Conservation (phyloP, 176 grass and related monocot genomes). For the Oropetium thomaeum region DNA sequence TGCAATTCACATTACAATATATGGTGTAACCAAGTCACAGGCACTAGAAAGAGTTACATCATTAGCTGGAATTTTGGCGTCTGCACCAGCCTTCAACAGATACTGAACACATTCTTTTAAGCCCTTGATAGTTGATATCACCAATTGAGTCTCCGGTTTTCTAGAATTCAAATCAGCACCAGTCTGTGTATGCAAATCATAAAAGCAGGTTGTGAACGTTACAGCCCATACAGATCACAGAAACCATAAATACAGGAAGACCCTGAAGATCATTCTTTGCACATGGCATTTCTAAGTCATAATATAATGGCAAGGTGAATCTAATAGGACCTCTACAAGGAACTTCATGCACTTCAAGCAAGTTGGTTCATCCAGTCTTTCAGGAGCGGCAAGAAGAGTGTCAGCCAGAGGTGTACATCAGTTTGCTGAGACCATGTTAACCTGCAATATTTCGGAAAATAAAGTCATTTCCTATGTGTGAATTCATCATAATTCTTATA, state of each 20-base stretch:
- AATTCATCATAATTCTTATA: background rate
- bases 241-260: background rate
- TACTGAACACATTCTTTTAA: slow-evolving; percentile 34
- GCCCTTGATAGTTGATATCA: slow-evolving; percentile 27
- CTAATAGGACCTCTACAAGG: slow-evolving; percentile 24
- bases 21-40: background rate
- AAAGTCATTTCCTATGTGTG: background rate
- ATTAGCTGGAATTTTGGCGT: slow-evolving; percentile 34
- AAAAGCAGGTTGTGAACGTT: background rate
- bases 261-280: background rate
- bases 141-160: slow-evolving; percentile 35
- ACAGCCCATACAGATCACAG: background rate
- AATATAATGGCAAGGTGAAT: background rate
- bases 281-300: background rate
- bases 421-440: slow-evolving; percentile 16
- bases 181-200: slow-evolving; percentile 11
- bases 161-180: slow-evolving; percentile 41
- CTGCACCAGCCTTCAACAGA: slow-evolving; percentile 32
- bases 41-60: slow-evolving; percentile 8
- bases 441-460: slow-evolving; percentile 7
- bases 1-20: background rate
- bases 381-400: slow-evolving; percentile 20
- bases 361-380: slow-evolving; percentile 20
- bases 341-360: slow-evolving; percentile 33
- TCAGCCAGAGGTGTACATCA: slow-evolving; percentile 24